These are phyloP conservation scores for Eryngium alpinum DNA, from an alignment of 140 eudicot species.

Conservation along the genomic window DNA sequence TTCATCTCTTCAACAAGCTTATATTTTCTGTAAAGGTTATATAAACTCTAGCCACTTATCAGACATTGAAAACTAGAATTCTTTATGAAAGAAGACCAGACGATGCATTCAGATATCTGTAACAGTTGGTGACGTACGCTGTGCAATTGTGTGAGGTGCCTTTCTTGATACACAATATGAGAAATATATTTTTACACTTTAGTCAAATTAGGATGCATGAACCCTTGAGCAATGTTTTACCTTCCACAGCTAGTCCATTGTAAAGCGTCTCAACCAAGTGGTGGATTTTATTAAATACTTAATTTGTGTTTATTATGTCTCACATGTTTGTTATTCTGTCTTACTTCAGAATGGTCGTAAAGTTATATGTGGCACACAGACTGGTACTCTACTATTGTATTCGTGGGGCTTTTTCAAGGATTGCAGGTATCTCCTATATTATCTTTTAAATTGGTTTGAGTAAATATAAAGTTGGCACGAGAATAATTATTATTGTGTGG, in stretches of 20 bases:
- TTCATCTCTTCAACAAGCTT: background rate
- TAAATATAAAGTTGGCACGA: background rate
- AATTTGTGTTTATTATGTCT: background rate
- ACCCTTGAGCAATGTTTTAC: background rate
- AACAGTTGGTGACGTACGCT: background rate
- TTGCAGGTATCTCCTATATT: conserved; percentile 63
- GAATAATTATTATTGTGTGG: background rate
- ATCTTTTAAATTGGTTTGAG: background rate
- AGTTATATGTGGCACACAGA: conserved; percentile 88
- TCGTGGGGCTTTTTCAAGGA: conserved; percentile 99
- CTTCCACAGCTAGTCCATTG: background rate
- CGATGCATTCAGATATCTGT: background rate
- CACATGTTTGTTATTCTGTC: background rate
- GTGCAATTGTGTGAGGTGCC: background rate
- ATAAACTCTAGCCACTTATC: background rate
- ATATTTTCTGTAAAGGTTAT: background rate
- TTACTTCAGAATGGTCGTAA: conserved; percentile 74
- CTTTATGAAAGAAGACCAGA: background rate
- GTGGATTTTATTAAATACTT: background rate
- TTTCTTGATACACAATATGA: background rate
- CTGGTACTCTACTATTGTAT: conserved; percentile 69
- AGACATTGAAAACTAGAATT: background rate
- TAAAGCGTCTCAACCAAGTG: background rate
- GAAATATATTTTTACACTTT: no score
- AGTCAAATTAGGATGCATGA: background rate